phyloP scores from a whole-genome alignment of 2,329 filamentous ascomycete genomes.

The Fusarium algeriense region DNA sequence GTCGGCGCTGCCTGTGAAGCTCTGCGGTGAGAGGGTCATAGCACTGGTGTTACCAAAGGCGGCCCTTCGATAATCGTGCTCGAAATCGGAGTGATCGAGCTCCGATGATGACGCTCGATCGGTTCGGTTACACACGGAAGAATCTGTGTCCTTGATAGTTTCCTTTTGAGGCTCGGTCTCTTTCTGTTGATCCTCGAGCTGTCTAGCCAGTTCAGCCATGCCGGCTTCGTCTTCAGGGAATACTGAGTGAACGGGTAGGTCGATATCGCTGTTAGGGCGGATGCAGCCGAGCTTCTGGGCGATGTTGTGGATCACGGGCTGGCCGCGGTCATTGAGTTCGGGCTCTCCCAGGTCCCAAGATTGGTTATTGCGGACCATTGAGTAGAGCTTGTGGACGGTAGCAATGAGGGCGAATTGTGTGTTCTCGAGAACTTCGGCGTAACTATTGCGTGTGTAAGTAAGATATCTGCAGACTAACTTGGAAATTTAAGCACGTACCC shows the following conservation, averaged over 20 bases:
- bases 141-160: slow-evolving; percentile 44
- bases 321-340: slow-evolving; percentile 71
- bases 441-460: slow-evolving; percentile 56
- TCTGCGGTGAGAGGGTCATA: slow-evolving; percentile 66
- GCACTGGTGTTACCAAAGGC: slow-evolving; percentile 59
- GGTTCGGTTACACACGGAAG: slow-evolving; percentile 46
- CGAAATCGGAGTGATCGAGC: slow-evolving; percentile 67
- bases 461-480: background rate
- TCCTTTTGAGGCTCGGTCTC: slow-evolving; percentile 53
- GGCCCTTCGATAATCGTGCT: slow-evolving; percentile 65
- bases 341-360: slow-evolving; percentile 73
- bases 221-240: slow-evolving; percentile 73
- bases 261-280: slow-evolving; percentile 70
- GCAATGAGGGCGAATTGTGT: slow-evolving; percentile 74
- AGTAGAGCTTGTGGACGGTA: slow-evolving; percentile 74
- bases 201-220: slow-evolving; percentile 66
- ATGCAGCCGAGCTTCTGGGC: slow-evolving; percentile 74
- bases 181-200: slow-evolving; percentile 63
- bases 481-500: slow-evolving; percentile 59
- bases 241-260: slow-evolving; percentile 67
- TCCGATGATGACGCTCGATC: slow-evolving; percentile 68
- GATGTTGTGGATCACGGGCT: slow-evolving; percentile 75
- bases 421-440: slow-evolving; percentile 74
- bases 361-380: slow-evolving; percentile 70
- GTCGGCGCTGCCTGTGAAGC: slow-evolving; percentile 57